Evolutionary conservation across 768 basidiomycete genomes (phyloP), one percentile per base, ranked within the genome.

Genomic region (Hypholoma sublateritium): DNA sequence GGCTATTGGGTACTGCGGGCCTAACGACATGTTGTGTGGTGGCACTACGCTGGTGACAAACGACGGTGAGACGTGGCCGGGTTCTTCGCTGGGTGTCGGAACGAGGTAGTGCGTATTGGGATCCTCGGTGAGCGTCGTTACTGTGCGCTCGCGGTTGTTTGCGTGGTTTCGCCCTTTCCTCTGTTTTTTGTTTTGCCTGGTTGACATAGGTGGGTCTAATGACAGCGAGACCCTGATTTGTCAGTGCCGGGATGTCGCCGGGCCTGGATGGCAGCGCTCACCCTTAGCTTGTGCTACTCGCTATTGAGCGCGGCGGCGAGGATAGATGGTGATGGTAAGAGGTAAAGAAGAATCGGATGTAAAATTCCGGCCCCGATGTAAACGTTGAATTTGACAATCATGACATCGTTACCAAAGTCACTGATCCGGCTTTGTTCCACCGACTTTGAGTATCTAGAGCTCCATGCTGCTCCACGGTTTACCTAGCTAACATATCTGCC

Each of bases 201-300:
- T 76, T 76, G 84, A 80, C 83, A 70, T 70, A 55, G 65, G 62
- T 62, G 63, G 65, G 62, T 61, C 60, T 62, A 32, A 32, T 32
- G 59, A 58, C 54, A 57, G 57, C 58, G 61, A 58, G 58, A 49
- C 58, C 57, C 53, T 62, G 60, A 65, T 62, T 65, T 57, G 61
- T 65, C 64, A 62, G 61, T 44, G 44, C 47, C 46, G 55, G 17
- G 37, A 56, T 14, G 32, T 17, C 39, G 39, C 39, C 55, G 47
- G 55, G 17, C 19, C 35, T 32, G 43, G 17, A 22, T 24, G 25
- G 43, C 14, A 13, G 16, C 28, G 32, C 50, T 48, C 37, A 86
- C 88, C 79, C 93, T 91, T 1, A 88, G 84, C 65, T 92, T 90
- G 0, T 90, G 89, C 73, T 93, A 93, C 8, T 91, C 90, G 21